These are phyloP conservation scores for Austropuccinia psidii DNA, from an alignment of 1,284 basidiomycete species.

Conservation along the genomic window DNA sequence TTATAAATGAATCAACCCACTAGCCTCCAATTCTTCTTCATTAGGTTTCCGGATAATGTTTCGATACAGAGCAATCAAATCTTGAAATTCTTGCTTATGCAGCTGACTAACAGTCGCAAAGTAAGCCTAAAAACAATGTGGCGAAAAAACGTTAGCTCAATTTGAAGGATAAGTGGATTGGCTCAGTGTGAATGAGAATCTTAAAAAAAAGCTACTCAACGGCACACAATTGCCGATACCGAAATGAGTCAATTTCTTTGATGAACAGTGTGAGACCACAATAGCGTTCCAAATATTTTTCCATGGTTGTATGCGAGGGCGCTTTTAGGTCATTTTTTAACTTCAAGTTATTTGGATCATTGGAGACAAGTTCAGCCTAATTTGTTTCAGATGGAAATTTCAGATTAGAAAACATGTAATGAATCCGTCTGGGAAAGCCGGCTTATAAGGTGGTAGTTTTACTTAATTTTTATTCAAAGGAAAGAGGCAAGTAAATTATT, in stretches of 20 bases:
- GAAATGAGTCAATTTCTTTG: conserved; percentile 82
- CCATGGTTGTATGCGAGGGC: conserved; percentile 62
- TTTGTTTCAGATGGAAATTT: not conserved
- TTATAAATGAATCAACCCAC: conserved; percentile 48
- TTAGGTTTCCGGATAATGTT: conserved; percentile 58
- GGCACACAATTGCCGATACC: conserved; percentile 76
- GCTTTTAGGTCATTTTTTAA: conserved; percentile 48
- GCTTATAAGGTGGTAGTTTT: too few species aligned
- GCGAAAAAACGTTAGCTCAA: not conserved
- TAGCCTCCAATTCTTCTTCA: conserved; percentile 64
- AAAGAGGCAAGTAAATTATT: too few species aligned
- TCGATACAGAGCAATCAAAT: conserved; percentile 60
- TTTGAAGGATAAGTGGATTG: not conserved
- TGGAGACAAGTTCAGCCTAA: conserved; percentile 49
- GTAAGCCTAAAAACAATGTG: conserved; percentile 60
- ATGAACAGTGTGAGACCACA: conserved; percentile 83
- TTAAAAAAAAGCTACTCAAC: conserved; percentile 55
- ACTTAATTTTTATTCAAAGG: too few species aligned
- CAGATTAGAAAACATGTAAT: not conserved
- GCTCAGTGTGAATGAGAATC: not conserved
- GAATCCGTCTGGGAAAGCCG: too few species aligned
- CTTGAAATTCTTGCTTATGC: conserved; percentile 69
- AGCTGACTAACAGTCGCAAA: conserved; percentile 74
- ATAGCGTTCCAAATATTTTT: conserved; percentile 75
- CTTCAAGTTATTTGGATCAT: conserved; percentile 44